Conservation (phyloP, 2,329 filamentous ascomycete genomes). For the Diaporthe australafricana region DNA sequence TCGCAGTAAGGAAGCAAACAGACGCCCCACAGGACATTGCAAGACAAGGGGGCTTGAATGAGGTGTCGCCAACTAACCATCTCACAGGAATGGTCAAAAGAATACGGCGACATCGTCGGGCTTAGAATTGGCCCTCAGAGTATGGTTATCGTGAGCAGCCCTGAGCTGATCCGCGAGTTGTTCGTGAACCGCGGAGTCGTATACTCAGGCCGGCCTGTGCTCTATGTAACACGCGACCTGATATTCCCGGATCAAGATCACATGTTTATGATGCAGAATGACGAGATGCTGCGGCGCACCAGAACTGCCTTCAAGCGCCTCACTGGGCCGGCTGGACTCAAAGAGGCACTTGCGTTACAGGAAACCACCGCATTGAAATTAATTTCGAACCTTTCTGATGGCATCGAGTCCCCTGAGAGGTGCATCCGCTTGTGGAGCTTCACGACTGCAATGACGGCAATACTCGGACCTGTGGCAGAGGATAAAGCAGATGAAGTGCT, state of each 20-base stretch:
- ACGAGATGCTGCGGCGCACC: background rate
- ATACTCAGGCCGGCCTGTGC: conserved; percentile 21
- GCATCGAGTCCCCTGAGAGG: background rate
- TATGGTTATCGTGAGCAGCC: conserved; percentile 4
- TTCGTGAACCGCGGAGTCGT: conserved; percentile 15
- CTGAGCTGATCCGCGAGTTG: conserved; percentile 17
- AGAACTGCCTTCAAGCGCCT: conserved; percentile 11
- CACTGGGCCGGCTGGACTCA: conserved; percentile 3
- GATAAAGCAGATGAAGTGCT: background rate
- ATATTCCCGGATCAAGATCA: conserved; percentile 7
- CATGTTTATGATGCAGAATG: conserved; percentile 22
- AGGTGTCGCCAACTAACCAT: background rate
- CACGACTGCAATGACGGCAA: conserved; percentile 12
- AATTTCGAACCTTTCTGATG: background rate
- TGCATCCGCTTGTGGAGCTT: conserved; percentile 12
- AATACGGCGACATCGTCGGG: conserved; percentile 10
- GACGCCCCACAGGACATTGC: too few species aligned
- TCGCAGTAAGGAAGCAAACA: background rate
- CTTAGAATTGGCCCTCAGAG: background rate
- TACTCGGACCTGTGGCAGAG: conserved; percentile 11
- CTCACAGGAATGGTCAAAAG: conserved; percentile 28
- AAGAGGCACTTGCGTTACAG: conserved; percentile 11
- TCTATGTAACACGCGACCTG: background rate
- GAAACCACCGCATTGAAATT: background rate
- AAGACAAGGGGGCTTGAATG: too few species aligned